phyloP scores from a whole-genome alignment of 257 asterid genomes.

The Lantana camara region DNA sequence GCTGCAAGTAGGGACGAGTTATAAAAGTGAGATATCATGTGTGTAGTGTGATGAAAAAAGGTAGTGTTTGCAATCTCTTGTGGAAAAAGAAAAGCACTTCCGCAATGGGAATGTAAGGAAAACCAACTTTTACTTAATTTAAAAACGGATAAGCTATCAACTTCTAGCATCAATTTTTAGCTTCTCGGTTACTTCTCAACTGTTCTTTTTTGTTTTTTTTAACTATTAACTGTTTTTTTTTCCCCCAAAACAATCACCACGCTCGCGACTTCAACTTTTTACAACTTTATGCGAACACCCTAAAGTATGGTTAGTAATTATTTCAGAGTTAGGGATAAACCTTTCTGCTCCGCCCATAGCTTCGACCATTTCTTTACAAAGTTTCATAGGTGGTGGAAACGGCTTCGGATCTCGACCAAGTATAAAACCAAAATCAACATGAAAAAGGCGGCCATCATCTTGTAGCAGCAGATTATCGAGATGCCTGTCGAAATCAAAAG shows the following conservation, averaged over 20 bases:
- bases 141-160: too few species aligned
- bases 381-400: constrained; percentile 99
- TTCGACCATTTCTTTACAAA: constrained; percentile 99
- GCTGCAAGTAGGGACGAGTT: constrained; percentile 47
- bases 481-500: constrained; percentile 70
- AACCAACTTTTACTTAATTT: too few species aligned
- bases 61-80: too few species aligned
- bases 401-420: constrained; percentile 98
- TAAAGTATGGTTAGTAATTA: neutral
- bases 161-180: too few species aligned
- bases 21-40: constrained; percentile 15
- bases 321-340: constrained; percentile 33
- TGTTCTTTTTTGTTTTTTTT: too few species aligned
- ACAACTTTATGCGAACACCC: too few species aligned
- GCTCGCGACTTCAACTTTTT: too few species aligned
- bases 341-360: constrained; percentile 99
- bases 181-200: too few species aligned
- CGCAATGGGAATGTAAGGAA: neutral
- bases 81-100: neutral
- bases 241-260: too few species aligned
- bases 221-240: too few species aligned
- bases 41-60: too few species aligned
- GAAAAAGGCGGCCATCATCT: constrained; percentile 96
- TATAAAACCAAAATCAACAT: constrained; percentile 94
- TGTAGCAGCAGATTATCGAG: constrained; percentile 93